A percentile compares a stretch with the other conserved stretches of the same genome.
These are phyloP conservation scores for Cicer yamashitae DNA, from an alignment of 306 rosid genomes.

Conservation along the genomic window DNA sequence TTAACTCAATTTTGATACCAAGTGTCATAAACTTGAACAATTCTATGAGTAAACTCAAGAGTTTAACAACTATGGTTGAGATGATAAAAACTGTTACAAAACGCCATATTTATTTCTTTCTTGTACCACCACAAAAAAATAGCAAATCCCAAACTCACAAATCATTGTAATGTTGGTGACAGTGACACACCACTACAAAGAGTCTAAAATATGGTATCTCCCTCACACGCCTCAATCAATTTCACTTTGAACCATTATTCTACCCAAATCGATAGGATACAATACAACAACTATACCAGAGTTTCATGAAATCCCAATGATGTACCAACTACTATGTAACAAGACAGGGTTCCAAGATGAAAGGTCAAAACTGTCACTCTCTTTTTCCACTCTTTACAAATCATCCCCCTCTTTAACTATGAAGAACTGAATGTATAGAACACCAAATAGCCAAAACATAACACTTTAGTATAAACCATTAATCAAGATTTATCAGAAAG, in stretches of 20 bases:
- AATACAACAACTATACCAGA: background rate
- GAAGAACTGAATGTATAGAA: background rate
- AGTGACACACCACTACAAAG: background rate
- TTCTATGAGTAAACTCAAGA: background rate
- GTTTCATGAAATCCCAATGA: background rate
- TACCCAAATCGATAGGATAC: background rate
- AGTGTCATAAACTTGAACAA: background rate
- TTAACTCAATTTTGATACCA: background rate
- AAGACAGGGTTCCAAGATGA: conserved; percentile 1
- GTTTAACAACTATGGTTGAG: background rate
- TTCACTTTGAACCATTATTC: background rate
- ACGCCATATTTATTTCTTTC: background rate
- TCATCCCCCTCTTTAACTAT: background rate
- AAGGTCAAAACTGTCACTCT: background rate
- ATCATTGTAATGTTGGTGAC: background rate
- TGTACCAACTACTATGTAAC: background rate
- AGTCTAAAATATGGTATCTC: background rate
- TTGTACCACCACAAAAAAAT: conserved; percentile 3
- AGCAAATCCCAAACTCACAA: conserved; percentile 12
- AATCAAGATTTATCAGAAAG: background rate
- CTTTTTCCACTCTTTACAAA: background rate
- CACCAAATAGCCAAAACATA: background rate
- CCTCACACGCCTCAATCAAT: background rate
- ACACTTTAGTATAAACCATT: background rate
- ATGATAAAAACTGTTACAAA: background rate